Percentiles rank a stretch among this genome's conserved stretches.
Conservation (phyloP, 2,329 filamentous ascomycete species). For the Epichloe coenophiala region DNA sequence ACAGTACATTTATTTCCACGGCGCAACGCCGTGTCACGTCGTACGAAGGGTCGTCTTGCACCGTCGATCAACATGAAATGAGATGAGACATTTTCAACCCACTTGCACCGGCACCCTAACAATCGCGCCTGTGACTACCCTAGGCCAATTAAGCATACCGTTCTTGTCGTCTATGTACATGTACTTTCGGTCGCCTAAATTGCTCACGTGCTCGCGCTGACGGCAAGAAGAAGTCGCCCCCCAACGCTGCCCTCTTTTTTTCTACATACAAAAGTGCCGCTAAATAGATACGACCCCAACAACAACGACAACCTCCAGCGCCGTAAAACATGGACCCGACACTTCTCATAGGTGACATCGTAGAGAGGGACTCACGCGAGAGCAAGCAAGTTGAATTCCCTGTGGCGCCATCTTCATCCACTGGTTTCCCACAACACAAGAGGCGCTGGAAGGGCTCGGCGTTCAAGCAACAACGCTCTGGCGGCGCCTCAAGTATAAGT, state of each 20-base stretch:
- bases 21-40: too few species aligned
- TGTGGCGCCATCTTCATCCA: constrained; percentile 28
- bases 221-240: not conserved
- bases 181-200: not conserved
- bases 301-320: not conserved
- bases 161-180: too few species aligned
- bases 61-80: too few species aligned
- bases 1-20: too few species aligned
- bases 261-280: not conserved
- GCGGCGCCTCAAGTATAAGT: constrained; percentile 5
- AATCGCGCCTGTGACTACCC: too few species aligned
- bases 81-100: too few species aligned
- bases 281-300: not conserved
- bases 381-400: constrained; percentile 47
- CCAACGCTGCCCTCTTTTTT: not conserved
- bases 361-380: constrained; percentile 53
- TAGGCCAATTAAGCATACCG: too few species aligned
- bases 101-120: too few species aligned
- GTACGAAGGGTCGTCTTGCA: too few species aligned
- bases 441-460: constrained; percentile 60
- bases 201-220: not conserved
- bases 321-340: constrained; percentile 22
- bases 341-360: constrained; percentile 60
- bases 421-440: constrained; percentile 82
- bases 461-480: constrained; percentile 52